Base-by-base conservation (phyloP, 2,329 filamentous ascomycete genomes). In the Chaetomiaceae sp. region DNA sequence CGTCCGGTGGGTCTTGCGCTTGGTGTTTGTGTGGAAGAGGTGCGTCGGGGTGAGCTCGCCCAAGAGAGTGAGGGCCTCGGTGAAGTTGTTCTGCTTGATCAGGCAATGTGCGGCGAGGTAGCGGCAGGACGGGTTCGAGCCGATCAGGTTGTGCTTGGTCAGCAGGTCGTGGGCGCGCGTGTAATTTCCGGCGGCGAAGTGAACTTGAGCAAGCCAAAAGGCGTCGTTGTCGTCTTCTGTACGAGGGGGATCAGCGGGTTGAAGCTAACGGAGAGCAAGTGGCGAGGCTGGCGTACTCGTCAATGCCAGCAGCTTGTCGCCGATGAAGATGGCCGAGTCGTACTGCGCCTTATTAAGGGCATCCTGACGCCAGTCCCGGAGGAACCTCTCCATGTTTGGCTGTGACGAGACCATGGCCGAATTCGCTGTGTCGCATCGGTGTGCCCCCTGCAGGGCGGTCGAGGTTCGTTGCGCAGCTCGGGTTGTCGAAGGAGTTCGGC, bases 151-250 rank as follows among this genome's bases (percentile, higher is more conserved):
- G 68, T 91, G 87, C 64, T 89, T 87, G 27, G 85, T 83, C 57
- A 99, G 83, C 60, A 96, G 88, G 22, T 89, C 82, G 64, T 96
- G 86, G 3, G 94, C 91, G 64, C 94, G 88, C 8, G 88, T 94
- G 71, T 95, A 96, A 75, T 97, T 96, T 64, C 90, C 91, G 45
- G 90, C 94, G 47, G 87, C 88, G 73, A 97, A 99, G 72, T 99
- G 92, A 34, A 96, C 90, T 72, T 97, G 92, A n/a, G 94, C 94
- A 39, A 99, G 85, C 87, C 91, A 96, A 68, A 96, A 96, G 37
- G 91, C 92, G 69, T 99, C 94, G 60, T 89, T 86, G 65, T 96
- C 91, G 69, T 92, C 88, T 66, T 91, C 94, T 96, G 61, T 8
- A 23, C 12, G 33, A 38, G 15, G 29, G 15, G 25, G 23, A 5